Base-by-base conservation (phyloP, 2,329 filamentous ascomycete species). In the Aspergillus sp. region DNA sequence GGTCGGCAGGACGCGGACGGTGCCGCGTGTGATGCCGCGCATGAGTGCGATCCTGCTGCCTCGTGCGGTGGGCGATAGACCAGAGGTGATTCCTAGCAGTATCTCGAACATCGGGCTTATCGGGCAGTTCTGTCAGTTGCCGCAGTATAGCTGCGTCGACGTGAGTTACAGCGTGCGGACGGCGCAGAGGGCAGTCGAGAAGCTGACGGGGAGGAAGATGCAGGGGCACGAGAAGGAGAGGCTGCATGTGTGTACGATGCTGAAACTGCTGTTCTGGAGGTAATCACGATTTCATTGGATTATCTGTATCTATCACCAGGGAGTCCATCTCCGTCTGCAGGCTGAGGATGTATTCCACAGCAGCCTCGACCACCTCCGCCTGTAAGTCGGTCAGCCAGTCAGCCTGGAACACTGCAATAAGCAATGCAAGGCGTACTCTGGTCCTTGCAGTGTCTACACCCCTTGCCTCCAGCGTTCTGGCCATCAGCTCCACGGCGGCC, bases 21-120 rank as follows among this genome's bases (percentile, higher is more conserved):
- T 55, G 23, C 44, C 52, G 8, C 43, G 52, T 7, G 33, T 48
- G 6, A 55, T 55, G 52, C 52, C 44, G 11, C 52, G 44, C 6
- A 55, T 48, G 44, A 48, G 52, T 17, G 52, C 52, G 17, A 47
- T 39, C 8, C 23, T 47, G 14, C 52, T 54, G 9, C 41, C 52
- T 8, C 41, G 41, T 12, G 43, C 43, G 6, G 12, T n/a, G 9
- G 11, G 19, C 19, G 52, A 54, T 17, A 14, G 52, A 6, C 52
- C 52, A 4, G 15, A 15, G 4, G 15, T 47, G n/a, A 39, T 27
- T 4, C 52, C 52, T 2, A 15, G 21, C 4, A 6, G 19, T 11
- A 40, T 40, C 17, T n/a, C 43, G 12, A 54, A 47, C 11, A 25
- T 54, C 11, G 52, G 19, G 7, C 25, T 54, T 3, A 44, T 54